phyloP scores from a whole-genome alignment of 179 eudicot species.

The Silene noctiflora region DNA sequence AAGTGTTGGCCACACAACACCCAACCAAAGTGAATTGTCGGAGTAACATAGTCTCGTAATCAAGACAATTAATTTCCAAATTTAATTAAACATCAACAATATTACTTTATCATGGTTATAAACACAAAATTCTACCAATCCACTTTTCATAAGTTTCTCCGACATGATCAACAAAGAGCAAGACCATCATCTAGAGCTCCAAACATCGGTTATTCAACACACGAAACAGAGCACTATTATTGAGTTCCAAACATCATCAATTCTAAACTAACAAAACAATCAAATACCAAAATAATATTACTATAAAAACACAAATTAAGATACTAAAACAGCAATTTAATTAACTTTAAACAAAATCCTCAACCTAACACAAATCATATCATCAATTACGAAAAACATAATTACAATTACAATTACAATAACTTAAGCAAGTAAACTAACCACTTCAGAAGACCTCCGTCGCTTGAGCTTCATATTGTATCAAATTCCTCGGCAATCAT shows the following conservation, averaged over 20 bases:
- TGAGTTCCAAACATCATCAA: not conserved
- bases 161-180: not conserved
- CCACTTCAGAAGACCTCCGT: constrained; percentile 86
- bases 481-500: constrained; percentile 29
- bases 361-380: not conserved
- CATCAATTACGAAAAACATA: not conserved
- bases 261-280: not conserved
- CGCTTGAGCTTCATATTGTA: constrained; percentile 71
- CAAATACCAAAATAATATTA: not conserved
- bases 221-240: not conserved
- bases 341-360: no score
- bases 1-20: not conserved
- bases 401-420: no score
- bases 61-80: not conserved
- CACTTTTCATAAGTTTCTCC: not conserved
- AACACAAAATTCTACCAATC: not conserved
- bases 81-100: not conserved
- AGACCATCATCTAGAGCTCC: not conserved
- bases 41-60: not conserved
- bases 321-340: not conserved
- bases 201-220: not conserved
- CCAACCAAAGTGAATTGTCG: not conserved
- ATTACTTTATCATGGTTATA: not conserved
- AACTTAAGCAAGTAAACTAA: constrained; percentile 26
- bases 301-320: not conserved